A percentile compares a stretch with the other conserved stretches of the same genome.
phyloP scores from a whole-genome alignment of 2,329 filamentous ascomycete species.

The Calonectria leucothoes region DNA sequence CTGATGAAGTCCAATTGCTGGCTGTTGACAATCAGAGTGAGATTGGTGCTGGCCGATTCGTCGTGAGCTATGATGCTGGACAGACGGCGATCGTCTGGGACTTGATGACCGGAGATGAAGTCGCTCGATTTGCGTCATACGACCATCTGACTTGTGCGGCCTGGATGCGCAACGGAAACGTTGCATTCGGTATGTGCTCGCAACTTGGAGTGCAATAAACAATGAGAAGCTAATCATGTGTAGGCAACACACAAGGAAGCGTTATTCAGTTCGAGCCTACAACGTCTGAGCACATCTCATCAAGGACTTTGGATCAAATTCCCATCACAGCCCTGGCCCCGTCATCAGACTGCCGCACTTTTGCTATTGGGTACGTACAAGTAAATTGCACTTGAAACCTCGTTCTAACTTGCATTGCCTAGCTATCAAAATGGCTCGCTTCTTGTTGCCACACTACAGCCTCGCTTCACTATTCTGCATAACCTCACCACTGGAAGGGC shows the following conservation, averaged over 20 bases:
- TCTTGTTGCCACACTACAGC: constrained; percentile 87
- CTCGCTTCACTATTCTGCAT: constrained; percentile 93
- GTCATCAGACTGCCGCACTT: constrained; percentile 89
- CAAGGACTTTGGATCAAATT: constrained; percentile 90
- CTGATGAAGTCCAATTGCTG: constrained; percentile 84
- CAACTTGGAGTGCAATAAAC: neutral
- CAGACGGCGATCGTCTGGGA: constrained; percentile 98
- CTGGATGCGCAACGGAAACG: constrained; percentile 98
- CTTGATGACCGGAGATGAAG: constrained; percentile 88
- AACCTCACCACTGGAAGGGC: constrained; percentile 86
- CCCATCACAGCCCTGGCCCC: constrained; percentile 95
- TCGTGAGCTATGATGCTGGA: constrained; percentile 92
- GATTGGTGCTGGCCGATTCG: constrained; percentile 82
- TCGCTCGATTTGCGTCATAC: constrained; percentile 92
- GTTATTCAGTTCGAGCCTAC: constrained; percentile 95
- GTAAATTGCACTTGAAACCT: neutral
- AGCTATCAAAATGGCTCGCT: constrained; percentile 97
- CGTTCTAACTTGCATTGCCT: constrained; percentile 23
- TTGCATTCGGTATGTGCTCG: constrained; percentile 84
- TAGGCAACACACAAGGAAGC: constrained; percentile 92
- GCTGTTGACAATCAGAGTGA: constrained; percentile 94
- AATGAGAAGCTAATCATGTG: constrained; percentile 26
- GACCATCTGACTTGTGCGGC: constrained; percentile 85
- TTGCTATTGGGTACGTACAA: constrained; percentile 85
- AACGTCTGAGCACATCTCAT: constrained; percentile 91